A percentile compares a stretch with the other conserved stretches of the same genome.
phyloP scores from a whole-genome alignment of 257 asterid species.

The Fraxinus excelsior region DNA sequence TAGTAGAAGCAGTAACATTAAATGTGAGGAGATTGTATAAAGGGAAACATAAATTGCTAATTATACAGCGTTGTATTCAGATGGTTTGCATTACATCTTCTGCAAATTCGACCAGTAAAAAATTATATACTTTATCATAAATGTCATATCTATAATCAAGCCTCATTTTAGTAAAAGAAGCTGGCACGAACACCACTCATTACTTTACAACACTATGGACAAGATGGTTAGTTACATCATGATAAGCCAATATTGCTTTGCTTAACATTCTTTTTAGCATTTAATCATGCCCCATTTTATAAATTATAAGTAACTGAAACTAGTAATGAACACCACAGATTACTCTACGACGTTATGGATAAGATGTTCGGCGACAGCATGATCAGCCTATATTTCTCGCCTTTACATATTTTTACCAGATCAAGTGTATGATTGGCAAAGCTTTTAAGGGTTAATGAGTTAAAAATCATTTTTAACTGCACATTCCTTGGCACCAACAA shows the following conservation, averaged over 20 bases:
- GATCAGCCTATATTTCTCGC: constrained; percentile 20
- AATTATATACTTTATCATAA: neutral
- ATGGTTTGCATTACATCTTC: neutral
- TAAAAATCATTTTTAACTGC: no score
- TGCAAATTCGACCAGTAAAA: neutral
- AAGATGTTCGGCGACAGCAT: constrained; percentile 25
- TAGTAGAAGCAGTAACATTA: neutral
- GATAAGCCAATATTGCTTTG: constrained; percentile 19
- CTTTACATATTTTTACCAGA: constrained; percentile 19
- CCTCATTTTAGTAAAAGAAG: neutral
- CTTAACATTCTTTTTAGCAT: neutral
- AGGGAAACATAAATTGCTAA: constrained; percentile 19
- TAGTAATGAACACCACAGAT: neutral
- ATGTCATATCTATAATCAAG: neutral
- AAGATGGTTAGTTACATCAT: constrained; percentile 25
- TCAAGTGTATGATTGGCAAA: neutral
- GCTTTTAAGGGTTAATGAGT: no score
- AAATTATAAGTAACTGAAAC: neutral
- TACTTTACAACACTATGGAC: neutral
- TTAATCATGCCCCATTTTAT: no score
- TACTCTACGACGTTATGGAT: neutral
- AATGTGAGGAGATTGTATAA: constrained; percentile 1
- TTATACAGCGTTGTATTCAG: constrained; percentile 8
- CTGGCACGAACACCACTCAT: neutral
- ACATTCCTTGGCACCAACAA: no score